Evolutionary conservation across 352 stramenopile genomes (phyloP).

Genomic region (Pythium rhizo-oryzae): DNA sequence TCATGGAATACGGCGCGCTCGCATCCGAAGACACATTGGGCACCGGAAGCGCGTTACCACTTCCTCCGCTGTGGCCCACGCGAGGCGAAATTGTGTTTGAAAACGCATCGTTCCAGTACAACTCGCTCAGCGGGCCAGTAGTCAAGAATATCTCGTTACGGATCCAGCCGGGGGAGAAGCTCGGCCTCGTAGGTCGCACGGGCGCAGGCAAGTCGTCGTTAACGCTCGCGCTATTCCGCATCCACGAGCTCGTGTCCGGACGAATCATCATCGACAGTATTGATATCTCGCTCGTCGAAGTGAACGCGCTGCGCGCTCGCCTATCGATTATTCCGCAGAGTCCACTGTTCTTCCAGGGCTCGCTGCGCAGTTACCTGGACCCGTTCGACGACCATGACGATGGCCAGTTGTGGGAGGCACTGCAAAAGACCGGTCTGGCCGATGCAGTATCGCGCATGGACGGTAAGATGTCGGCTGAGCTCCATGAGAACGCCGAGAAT

Average conservation of each 20-base stretch:
- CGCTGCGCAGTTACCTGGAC: constrained; percentile 68
- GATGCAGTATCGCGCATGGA: constrained; percentile 13
- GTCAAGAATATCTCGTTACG: constrained; percentile 40
- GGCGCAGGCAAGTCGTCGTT: constrained; percentile 23
- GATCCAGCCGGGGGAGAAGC: constrained; percentile 46
- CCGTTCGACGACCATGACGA: constrained; percentile 76
- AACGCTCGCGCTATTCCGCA: constrained; percentile 22
- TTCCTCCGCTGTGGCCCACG: constrained; percentile 1
- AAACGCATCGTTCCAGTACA: constrained; percentile 26
- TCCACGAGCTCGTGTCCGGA: constrained; percentile 21
- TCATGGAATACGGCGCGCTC: constrained; percentile 25
- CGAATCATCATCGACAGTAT: constrained; percentile 34
- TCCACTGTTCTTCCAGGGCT: constrained; percentile 28
- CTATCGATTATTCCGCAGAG: constrained; percentile 31
- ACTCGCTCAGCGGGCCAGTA: constrained; percentile 4
- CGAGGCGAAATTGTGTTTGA: constrained; percentile 34
- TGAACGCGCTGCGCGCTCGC: constrained; percentile 16
- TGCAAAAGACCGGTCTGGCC: constrained; percentile 34
- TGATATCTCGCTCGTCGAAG: constrained; percentile 28
- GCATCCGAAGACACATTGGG: constrained; percentile 1
- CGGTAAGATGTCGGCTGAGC: constrained; percentile 42
- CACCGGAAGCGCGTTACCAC: background rate
- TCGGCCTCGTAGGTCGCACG: constrained; percentile 83
- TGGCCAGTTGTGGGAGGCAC: constrained; percentile 59
- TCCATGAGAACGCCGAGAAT: constrained; percentile 78